phyloP scores from a whole-genome alignment of 305 asterid genomes.

The Fraxinus albicans region DNA sequence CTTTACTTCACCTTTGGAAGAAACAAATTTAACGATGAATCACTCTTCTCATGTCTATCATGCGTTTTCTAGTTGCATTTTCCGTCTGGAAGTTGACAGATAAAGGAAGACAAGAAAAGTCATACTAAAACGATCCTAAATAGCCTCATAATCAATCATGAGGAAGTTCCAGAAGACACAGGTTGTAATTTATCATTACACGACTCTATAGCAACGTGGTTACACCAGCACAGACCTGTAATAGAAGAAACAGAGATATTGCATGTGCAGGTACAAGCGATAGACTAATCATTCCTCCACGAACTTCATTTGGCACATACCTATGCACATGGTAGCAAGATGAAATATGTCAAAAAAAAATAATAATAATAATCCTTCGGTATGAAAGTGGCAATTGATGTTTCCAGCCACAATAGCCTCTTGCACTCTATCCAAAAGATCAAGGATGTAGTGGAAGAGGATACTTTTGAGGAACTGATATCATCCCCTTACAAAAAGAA shows the following conservation, averaged over 20 bases:
- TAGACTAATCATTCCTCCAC: constrained; percentile 87
- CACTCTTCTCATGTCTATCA: background rate
- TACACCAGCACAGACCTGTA: constrained; percentile 51
- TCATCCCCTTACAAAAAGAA: background rate
- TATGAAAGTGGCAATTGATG: background rate
- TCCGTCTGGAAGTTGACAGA: background rate
- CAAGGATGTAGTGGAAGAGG: background rate
- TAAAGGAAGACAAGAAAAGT: background rate
- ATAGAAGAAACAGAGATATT: constrained; percentile 48
- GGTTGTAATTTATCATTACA: background rate
- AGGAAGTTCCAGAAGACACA: background rate
- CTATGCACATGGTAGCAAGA: constrained; percentile 33
- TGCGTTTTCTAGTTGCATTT: background rate
- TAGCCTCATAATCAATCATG: background rate
- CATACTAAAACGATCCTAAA: background rate
- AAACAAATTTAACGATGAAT: background rate
- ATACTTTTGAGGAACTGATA: background rate
- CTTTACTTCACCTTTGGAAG: background rate
- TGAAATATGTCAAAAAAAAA: background rate
- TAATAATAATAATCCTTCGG: background rate
- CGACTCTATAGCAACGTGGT: constrained; percentile 13
- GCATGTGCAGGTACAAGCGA: constrained; percentile 72
- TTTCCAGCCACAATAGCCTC: background rate
- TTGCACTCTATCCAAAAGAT: background rate
- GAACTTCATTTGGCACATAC: constrained; percentile 89